phyloP scores from a whole-genome alignment of 805 yeast species.

The Candida anglica region DNA sequence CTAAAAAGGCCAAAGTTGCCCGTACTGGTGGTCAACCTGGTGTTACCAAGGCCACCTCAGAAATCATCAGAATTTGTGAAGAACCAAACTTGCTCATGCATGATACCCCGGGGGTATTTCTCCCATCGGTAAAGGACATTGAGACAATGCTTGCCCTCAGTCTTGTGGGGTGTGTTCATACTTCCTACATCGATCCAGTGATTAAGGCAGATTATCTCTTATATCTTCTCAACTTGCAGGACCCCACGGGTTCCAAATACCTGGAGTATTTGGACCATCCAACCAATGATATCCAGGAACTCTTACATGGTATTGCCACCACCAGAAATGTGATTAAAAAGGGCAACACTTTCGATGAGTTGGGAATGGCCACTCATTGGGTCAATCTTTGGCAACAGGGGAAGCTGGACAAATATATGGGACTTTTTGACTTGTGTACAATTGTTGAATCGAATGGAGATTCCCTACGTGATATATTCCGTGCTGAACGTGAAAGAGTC shows the following conservation, averaged over 20 bases:
- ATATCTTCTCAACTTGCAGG: slow-evolving; percentile 65
- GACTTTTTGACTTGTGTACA: slow-evolving; percentile 33
- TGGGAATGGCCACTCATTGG: slow-evolving; percentile 63
- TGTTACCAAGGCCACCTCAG: slow-evolving; percentile 76
- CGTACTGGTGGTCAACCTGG: slow-evolving; percentile 87
- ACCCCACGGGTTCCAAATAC: slow-evolving; percentile 43
- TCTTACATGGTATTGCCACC: slow-evolving; percentile 48
- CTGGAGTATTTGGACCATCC: slow-evolving; percentile 50
- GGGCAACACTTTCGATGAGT: slow-evolving; percentile 40
- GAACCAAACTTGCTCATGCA: slow-evolving; percentile 66
- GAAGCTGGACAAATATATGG: slow-evolving; percentile 25
- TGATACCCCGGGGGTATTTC: slow-evolving; percentile 91
- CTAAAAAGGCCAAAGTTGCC: slow-evolving; percentile 61
- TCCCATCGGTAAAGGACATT: slow-evolving; percentile 64
- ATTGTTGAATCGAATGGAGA: slow-evolving; percentile 24
- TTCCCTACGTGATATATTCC: slow-evolving; percentile 18
- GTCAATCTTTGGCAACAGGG: slow-evolving; percentile 61
- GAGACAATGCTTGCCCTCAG: slow-evolving; percentile 74
- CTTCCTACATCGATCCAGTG: slow-evolving; percentile 72
- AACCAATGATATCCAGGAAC: slow-evolving; percentile 64
- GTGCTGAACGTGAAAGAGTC: slow-evolving; percentile 27
- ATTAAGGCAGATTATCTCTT: slow-evolving; percentile 83
- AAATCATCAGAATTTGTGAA: slow-evolving; percentile 58
- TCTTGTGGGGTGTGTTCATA: slow-evolving; percentile 71
- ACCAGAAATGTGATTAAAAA: slow-evolving; percentile 30